These are phyloP conservation scores for Beverwykella pulmonaria DNA, from an alignment of 495 filamentous ascomycete species.

Conservation along the genomic window DNA sequence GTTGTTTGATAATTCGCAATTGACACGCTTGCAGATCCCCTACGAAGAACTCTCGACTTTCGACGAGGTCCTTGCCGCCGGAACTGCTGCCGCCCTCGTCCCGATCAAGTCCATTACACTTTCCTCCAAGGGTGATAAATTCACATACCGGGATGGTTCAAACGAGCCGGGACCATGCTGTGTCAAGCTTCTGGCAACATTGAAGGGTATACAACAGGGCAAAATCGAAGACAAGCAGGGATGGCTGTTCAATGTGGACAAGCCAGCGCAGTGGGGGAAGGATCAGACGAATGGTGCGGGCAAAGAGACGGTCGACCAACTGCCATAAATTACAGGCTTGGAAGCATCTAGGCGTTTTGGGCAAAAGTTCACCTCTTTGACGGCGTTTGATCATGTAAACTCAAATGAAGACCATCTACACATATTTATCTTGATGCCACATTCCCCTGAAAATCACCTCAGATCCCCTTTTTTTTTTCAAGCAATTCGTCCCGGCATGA, in stretches of 20 bases:
- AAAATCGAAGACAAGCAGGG: slow-evolving; percentile 72
- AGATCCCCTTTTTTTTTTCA: too few relatives aligned
- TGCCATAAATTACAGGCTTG: slow-evolving; percentile 6
- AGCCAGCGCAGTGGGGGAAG: slow-evolving; percentile 38
- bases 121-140: slow-evolving; percentile 64
- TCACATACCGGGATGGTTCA: slow-evolving; percentile 49
- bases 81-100: slow-evolving; percentile 88
- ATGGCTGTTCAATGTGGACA: slow-evolving; percentile 65
- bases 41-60: slow-evolving; percentile 79
- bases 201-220: slow-evolving; percentile 85
- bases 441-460: too few relatives aligned
- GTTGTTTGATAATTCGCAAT: not conserved
- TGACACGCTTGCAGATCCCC: slow-evolving; percentile 56
- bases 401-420: not conserved
- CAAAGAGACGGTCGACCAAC: slow-evolving; percentile 17
- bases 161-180: slow-evolving; percentile 62
- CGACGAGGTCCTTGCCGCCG: slow-evolving; percentile 85
- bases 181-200: slow-evolving; percentile 66
- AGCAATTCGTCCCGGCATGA: too few relatives aligned
- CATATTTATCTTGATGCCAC: not conserved
- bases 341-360: not conserved
- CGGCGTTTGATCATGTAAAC: not conserved
- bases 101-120: slow-evolving; percentile 87
- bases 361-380: not conserved
- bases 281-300: slow-evolving; percentile 1